Base-by-base conservation (phyloP, 202 grass and related monocot genomes). In the Bolboschoenoplectus hybrid region DNA sequence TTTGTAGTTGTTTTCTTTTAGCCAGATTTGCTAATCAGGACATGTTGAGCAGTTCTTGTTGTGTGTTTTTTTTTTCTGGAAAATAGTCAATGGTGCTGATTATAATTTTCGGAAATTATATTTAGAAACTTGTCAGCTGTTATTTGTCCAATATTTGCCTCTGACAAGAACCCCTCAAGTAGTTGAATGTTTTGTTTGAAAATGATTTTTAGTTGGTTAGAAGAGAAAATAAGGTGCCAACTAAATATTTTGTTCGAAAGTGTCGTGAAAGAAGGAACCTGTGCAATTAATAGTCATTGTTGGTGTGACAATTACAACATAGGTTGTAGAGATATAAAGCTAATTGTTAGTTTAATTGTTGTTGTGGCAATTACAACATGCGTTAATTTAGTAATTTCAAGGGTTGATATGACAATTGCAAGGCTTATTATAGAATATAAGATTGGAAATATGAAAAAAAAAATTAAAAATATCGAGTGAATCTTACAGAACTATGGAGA, bases 1-100 rank as follows among this genome's bases (percentile, higher is more conserved):
- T 57, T 41, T 36, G 32, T 79, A n/a, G 19, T 79, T 40, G 50
- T 39, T 67, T 67, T 36, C 47, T 76, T 75, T 36, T 38, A 53
- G 43, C 44, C 46, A 74, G 50, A 78, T 57, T 16, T 57, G 20
- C 34, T 57, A 56, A n/a, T 56, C 51, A 55, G 3, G 26, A 17
- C 13, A 26, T 26, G 6, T 57, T 55, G 11, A 56, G 19, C 3
- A 9, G 45, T 2, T 11, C 16, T 74, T 51, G 70, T 11, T 74
- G 8, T 47, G 14, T 49, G 70, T 34, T 3, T 16, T 36, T 16
- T 36, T 55, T 76, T 16, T 4, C 0, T 20, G 17, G 6, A 79
- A 79, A 13, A 39, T 41, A n/a, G 4, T 34, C 1, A 9, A 57
- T 79, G 6, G 47, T 58, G 19, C 8, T 74, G 39, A 16, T 51